Conservation (phyloP, 176 grass and related monocot species). For the sorghum (Sorghum bicolor) region Sorghum_bicolor_NCBIv3 NC_012870.2:7495501-7496000, state of each 20-base stretch:
- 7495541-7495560: not conserved
- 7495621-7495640: slow-evolving; percentile 69
- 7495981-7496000: no score
- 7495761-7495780: slow-evolving; percentile 52
- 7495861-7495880: slow-evolving; percentile 71
- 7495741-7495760: slow-evolving; percentile 36
- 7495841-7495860: slow-evolving; percentile 83
- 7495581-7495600: not conserved
- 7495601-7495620: slow-evolving; percentile 38
- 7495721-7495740: not conserved
- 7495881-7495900: slow-evolving; percentile 18
- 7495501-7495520: not conserved
- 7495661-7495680: slow-evolving; percentile 37
- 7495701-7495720: slow-evolving; percentile 18
- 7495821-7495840: slow-evolving; percentile 65
- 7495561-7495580: not conserved
- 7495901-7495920: not conserved
- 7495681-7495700: not conserved
- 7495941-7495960: no score
- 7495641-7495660: slow-evolving; percentile 76
- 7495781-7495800: slow-evolving; percentile 56
- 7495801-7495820: slow-evolving; percentile 90
- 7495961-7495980: no score
- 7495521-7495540: not conserved
- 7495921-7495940: not conserved